Percentiles rank a stretch among this genome's conserved stretches.
Evolutionary conservation across 345 rosid genomes (phyloP).

Genomic region (Capsella bursapastoris): DNA sequence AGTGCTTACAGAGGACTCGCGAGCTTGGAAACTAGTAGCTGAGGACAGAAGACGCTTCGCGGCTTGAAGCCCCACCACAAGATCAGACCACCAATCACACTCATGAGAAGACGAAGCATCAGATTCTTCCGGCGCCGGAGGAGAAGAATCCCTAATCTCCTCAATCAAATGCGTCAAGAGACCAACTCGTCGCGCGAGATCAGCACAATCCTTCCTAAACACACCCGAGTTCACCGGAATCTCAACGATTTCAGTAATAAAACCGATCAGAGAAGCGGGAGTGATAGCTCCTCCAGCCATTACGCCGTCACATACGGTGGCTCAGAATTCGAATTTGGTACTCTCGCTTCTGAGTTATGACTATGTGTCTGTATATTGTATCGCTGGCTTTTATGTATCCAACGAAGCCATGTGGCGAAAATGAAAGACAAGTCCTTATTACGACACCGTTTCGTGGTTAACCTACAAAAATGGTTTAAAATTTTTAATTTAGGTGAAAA

Average conservation of each 20-base stretch:
- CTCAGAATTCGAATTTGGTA: neutral
- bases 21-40: constrained; percentile 51
- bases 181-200: constrained; percentile 79
- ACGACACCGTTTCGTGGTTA: constrained; percentile 29
- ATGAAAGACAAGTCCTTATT: neutral
- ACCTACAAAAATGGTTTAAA: neutral
- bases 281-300: constrained; percentile 38
- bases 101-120: constrained; percentile 32
- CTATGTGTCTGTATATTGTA: constrained; percentile 7
- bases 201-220: constrained; percentile 75
- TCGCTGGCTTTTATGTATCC: constrained; percentile 26
- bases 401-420: constrained; percentile 36
- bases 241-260: constrained; percentile 41
- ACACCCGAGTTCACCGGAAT: constrained; percentile 24
- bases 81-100: constrained; percentile 71
- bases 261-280: constrained; percentile 27
- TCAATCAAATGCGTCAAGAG: constrained; percentile 78
- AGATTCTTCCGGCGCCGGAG: constrained; percentile 23
- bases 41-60: constrained; percentile 58
- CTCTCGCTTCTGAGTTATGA: constrained; percentile 14
- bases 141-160: constrained; percentile 61
- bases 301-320: constrained; percentile 33
- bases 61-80: constrained; percentile 59
- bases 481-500: neutral
- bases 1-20: constrained; percentile 60